These are phyloP conservation scores for Myrica gale DNA, from an alignment of 306 rosid species.

Conservation along the genomic window DNA sequence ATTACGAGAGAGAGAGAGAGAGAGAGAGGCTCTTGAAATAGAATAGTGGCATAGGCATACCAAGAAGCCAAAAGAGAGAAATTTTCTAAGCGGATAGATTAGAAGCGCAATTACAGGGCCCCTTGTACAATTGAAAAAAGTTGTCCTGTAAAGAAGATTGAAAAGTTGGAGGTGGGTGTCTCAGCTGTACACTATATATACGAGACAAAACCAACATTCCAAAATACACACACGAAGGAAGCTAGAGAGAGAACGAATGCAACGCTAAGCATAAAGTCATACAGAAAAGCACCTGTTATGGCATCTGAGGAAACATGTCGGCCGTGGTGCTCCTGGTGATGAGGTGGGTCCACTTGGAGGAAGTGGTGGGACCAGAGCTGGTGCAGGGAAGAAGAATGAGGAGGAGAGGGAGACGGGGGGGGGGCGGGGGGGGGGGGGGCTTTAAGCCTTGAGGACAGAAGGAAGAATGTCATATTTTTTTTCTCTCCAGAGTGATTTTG, in stretches of 20 bases:
- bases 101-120: constrained; percentile 41
- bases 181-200: constrained; percentile 34
- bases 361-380: constrained; percentile 42
- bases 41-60: constrained; percentile 12
- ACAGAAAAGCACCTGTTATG: constrained; percentile 46
- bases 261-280: constrained; percentile 13
- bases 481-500: constrained; percentile 19
- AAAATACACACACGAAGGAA: not conserved
- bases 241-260: constrained; percentile 14
- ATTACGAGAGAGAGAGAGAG: constrained; percentile 27
- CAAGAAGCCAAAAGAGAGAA: constrained; percentile 28
- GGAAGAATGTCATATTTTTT: constrained; percentile 37
- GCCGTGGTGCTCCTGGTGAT: constrained; percentile 28
- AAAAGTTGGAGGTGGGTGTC: constrained; percentile 39
- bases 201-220: constrained; percentile 47
- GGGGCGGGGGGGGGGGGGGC: not conserved
- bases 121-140: constrained; percentile 35
- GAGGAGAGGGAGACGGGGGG: constrained; percentile 4
- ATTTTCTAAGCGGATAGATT: not conserved
- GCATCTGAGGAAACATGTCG: constrained; percentile 47
- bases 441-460: constrained; percentile 6
- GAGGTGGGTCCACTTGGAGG: constrained; percentile 43
- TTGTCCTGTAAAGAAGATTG: constrained; percentile 35
- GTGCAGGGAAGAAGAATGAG: constrained; percentile 9
- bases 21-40: constrained; percentile 16